Base-by-base conservation (phyloP, 139 green algal species). In the Edaphochlamys debaryana region DNA sequence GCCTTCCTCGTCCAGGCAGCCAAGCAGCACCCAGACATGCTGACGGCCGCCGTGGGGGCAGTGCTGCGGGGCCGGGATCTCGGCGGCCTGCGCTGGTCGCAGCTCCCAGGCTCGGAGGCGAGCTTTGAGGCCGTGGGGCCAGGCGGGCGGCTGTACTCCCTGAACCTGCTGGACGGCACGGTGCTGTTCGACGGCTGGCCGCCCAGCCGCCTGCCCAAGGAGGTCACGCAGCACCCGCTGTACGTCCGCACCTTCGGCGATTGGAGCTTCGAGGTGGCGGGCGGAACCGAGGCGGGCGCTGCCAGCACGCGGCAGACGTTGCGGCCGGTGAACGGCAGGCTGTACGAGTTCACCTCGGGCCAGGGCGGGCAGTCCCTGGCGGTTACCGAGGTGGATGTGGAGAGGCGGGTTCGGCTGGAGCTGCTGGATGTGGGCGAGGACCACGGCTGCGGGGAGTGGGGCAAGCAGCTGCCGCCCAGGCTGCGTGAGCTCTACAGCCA, bases 181-280 rank as follows among this genome's bases (percentile, higher is more conserved):
- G 80, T 91, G 68, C 69, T 89, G 64, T 32, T 82, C 22, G 66
- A 86, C 62, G 85, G 85, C 29, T 64, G 45, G n/a, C 86, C 85
- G 4, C 89, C 89, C 4, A 56, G 58, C 19, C 76, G 82, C 0
- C 78, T 91, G 77, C 89, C 89, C 2, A 50, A 38, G 0, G 86
- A 86, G n/a, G 75, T 94, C 17, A 67, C 86, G 0, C n/a, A 66
- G 19, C 89, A 94, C 79, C 80, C 75, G 5, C 50, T 92, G 66
- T 94, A 91, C 84, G 27, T n/a, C 20, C 82, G 89, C 2, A 89
- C 71, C 42, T 94, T 94, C 87, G 89, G 89, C 13, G 41, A 38
- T 41, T 73, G n/a, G 20, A 88, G 88, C 69, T 92, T 93, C 79
- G 85, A 92, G 72, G 87, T 94, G 58, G 56, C 23, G 3, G 64